Conservation (phyloP, 352 stramenopile species). For the Phytophthora fragariaefolia region DNA sequence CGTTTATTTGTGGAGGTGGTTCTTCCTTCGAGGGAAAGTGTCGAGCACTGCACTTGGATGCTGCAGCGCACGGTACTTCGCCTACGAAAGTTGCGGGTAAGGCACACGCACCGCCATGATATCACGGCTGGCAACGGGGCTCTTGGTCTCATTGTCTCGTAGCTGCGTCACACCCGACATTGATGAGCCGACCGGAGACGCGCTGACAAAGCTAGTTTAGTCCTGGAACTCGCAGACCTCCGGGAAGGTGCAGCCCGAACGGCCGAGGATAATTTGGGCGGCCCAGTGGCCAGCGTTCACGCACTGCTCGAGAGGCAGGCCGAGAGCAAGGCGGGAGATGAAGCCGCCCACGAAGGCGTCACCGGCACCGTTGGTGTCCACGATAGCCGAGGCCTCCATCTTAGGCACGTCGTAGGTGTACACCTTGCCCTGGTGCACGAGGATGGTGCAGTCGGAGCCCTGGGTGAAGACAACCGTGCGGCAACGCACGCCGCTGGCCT, state of each 20-base stretch:
- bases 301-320: constrained; percentile 90
- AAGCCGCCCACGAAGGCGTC: constrained; percentile 99
- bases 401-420: constrained; percentile 92
- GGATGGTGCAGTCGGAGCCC: constrained; percentile 95
- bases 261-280: constrained; percentile 96
- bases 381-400: constrained; percentile 90
- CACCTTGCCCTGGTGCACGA: constrained; percentile 95
- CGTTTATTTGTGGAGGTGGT: constrained; percentile 43
- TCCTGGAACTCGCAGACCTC: constrained; percentile 92
- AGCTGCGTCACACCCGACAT: constrained; percentile 6
- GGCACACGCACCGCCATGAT: constrained; percentile 27
- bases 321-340: constrained; percentile 92
- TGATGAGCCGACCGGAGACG: constrained; percentile 13
- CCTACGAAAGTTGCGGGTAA: constrained; percentile 33
- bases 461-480: constrained; percentile 99
- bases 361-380: constrained; percentile 99
- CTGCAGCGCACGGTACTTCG: constrained; percentile 20
- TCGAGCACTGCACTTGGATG: constrained; percentile 19
- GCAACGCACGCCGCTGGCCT: constrained; percentile 90
- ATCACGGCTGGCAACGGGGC: constrained; percentile 33
- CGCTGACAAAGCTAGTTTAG: constrained; percentile 43
- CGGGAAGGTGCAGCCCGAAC: constrained; percentile 96
- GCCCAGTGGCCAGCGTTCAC: constrained; percentile 98
- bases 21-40: constrained; percentile 44
- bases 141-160: constrained; percentile 26